A percentile compares a stretch with the other conserved stretches of the same genome.
Conservation (phyloP, 805 yeast genomes). For the Saccharomycopsis malanga region DNA sequence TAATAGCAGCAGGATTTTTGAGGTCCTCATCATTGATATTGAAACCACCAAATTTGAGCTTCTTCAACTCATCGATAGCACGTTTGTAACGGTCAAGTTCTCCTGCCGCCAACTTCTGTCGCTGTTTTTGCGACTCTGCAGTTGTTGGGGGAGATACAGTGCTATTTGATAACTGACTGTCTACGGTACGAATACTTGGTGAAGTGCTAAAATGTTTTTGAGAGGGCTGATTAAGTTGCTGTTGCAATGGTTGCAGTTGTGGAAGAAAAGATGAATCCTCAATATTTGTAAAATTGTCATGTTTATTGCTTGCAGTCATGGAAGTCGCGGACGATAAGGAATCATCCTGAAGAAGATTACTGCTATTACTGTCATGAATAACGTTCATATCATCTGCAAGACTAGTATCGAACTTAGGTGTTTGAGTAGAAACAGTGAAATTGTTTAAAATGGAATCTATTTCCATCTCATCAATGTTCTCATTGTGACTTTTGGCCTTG, state of each 20-base stretch:
- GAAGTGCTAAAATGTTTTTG: too few species aligned
- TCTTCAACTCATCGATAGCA: conserved; percentile 8
- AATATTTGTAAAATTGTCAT: background rate
- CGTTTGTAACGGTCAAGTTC: background rate
- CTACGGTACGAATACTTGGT: too few species aligned
- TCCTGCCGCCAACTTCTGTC: background rate
- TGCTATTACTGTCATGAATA: conserved; percentile 1
- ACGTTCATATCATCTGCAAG: background rate
- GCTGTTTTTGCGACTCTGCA: too few species aligned
- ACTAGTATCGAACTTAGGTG: background rate
- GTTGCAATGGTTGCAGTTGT: too few species aligned
- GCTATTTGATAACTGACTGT: too few species aligned
- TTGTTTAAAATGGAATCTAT: conserved; percentile 5
- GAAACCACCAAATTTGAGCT: conserved; percentile 15
- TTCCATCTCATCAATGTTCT: conserved; percentile 6
- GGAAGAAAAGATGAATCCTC: too few species aligned
- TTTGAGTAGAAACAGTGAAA: conserved; percentile 3
- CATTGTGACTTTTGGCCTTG: background rate
- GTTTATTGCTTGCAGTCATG: background rate
- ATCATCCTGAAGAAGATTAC: background rate
- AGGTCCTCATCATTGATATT: conserved; percentile 2
- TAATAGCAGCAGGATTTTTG: background rate
- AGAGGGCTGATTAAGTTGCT: background rate
- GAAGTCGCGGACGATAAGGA: conserved; percentile 5
- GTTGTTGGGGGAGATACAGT: background rate